A percentile compares a stretch with the other conserved stretches of the same genome.
These are phyloP conservation scores for Xylaria hypoxylon DNA, from an alignment of 2,329 filamentous ascomycete genomes.

Conservation along the genomic window DNA sequence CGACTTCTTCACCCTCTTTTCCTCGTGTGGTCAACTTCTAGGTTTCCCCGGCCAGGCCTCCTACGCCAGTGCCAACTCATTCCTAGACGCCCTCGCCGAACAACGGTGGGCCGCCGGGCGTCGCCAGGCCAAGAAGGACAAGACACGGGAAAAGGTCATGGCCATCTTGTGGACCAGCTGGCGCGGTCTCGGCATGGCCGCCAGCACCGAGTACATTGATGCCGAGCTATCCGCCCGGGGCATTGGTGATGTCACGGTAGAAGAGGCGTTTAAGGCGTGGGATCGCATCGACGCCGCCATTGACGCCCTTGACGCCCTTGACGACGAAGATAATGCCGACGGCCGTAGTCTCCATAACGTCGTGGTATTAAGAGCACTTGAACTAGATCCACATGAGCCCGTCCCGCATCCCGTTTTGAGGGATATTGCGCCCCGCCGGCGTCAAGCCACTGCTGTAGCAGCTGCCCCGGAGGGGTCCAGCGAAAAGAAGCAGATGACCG, in stretches of 20 bases:
- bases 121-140: conserved; percentile 10
- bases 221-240: conserved; percentile 10
- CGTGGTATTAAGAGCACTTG: conserved; percentile 13
- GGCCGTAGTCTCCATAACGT: conserved; percentile 1
- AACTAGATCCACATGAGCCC: conserved; percentile 6
- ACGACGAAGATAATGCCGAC: conserved; percentile 3
- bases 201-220: conserved; percentile 6
- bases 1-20: conserved; percentile 12
- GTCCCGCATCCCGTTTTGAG: conserved; percentile 8
- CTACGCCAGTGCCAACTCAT: conserved; percentile 12
- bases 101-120: conserved; percentile 8
- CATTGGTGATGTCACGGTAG: conserved; percentile 9
- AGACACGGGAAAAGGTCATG: conserved; percentile 9
- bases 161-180: conserved; percentile 12
- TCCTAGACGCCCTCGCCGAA: conserved; percentile 8
- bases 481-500: conserved; percentile 9
- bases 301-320: not conserved
- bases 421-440: conserved; percentile 4
- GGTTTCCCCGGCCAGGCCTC: conserved; percentile 8
- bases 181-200: conserved; percentile 9
- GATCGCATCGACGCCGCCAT: conserved; percentile 8
- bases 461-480: not conserved
- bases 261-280: conserved; percentile 11
- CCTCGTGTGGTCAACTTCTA: conserved; percentile 7
- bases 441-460: conserved; percentile 3